These are phyloP conservation scores for Arthrobotrys sphaeroides DNA, from an alignment of 2,329 filamentous ascomycete genomes.

Conservation along the genomic window DNA sequence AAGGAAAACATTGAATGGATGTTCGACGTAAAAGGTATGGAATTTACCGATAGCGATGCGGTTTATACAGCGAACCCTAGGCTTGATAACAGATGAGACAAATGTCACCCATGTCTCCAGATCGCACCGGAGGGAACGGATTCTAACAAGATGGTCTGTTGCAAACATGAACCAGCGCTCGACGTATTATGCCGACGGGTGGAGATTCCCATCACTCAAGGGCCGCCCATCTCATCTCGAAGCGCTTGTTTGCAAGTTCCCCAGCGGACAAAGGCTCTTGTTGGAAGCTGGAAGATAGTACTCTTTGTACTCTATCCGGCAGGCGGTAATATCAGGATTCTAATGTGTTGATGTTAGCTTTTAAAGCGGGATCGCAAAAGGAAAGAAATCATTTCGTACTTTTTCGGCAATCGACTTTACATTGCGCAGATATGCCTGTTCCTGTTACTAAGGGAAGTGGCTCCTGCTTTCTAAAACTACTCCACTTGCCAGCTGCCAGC, in stretches of 20 bases:
- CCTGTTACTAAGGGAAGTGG: background rate
- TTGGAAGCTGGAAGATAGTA: constrained; percentile 22
- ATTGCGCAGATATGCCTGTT: constrained; percentile 3
- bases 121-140: constrained; percentile 15
- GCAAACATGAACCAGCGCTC: constrained; percentile 28
- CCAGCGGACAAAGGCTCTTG: constrained; percentile 5
- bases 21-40: constrained; percentile 6
- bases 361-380: constrained; percentile 8
- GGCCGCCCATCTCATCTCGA: background rate
- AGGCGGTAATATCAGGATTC: background rate
- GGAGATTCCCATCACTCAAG: constrained; percentile 37
- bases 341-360: constrained; percentile 18
- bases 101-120: constrained; percentile 29
- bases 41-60: constrained; percentile 12
- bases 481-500: constrained; percentile 9
- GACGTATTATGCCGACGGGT: constrained; percentile 45
- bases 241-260: constrained; percentile 1
- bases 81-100: constrained; percentile 22
- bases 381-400: constrained; percentile 13
- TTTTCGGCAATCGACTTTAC: constrained; percentile 19
- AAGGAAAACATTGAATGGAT: constrained; percentile 29
- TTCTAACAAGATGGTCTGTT: constrained; percentile 16
- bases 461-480: constrained; percentile 15
- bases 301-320: constrained; percentile 6
- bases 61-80: constrained; percentile 14